Evolutionary conservation across 2,329 filamentous ascomycete species (phyloP).

Genomic region (Xylaria sp.): DNA sequence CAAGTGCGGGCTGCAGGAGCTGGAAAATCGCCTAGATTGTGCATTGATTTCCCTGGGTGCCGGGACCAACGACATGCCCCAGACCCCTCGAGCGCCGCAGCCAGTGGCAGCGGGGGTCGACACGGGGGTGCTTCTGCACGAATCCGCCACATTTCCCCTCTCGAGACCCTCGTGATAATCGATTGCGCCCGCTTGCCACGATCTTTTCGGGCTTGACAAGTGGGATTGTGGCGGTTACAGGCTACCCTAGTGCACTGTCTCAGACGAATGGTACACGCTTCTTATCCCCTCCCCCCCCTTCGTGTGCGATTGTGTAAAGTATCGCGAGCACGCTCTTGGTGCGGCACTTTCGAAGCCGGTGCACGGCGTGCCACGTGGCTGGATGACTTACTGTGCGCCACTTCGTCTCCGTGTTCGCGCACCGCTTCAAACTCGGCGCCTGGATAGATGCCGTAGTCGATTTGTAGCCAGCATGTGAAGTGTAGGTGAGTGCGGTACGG

Average conservation of each 20-base stretch:
- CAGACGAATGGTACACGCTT: constrained; percentile 12
- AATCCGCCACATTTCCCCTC: constrained; percentile 17
- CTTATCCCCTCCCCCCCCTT: not conserved
- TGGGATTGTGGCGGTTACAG: constrained; percentile 8
- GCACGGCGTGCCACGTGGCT: too few species aligned
- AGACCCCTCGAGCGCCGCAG: constrained; percentile 8
- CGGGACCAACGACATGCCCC: constrained; percentile 18
- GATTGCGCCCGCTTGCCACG: not conserved
- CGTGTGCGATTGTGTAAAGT: not conserved
- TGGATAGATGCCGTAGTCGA: not conserved
- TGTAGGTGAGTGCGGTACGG: constrained; percentile 14
- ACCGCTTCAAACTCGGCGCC: too few species aligned
- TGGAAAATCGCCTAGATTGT: constrained; percentile 16
- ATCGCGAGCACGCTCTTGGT: too few species aligned
- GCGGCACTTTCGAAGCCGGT: too few species aligned
- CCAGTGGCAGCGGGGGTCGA: constrained; percentile 3
- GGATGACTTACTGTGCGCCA: not conserved
- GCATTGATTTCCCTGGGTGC: not conserved
- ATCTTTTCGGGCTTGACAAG: not conserved
- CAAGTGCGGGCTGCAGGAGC: constrained; percentile 15
- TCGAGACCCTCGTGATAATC: not conserved
- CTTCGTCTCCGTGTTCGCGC: too few species aligned
- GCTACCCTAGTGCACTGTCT: not conserved
- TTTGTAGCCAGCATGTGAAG: not conserved
- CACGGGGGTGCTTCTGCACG: constrained; percentile 12